Base-by-base conservation (phyloP, 352 stramenopile genomes). In the Pythium vanterpoolii region DNA sequence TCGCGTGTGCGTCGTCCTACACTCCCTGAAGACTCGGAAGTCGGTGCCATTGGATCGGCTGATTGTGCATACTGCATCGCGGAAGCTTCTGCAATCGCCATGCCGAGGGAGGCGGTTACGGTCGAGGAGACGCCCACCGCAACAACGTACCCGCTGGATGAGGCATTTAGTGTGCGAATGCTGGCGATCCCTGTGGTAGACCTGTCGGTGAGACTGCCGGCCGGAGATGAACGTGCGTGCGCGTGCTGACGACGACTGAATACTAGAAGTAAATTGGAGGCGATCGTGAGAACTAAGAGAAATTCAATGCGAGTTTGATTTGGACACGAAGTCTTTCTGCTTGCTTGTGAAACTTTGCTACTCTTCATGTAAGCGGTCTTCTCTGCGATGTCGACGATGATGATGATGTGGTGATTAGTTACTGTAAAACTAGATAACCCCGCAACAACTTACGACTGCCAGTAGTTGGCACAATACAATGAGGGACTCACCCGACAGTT, bases 151-250 rank as follows among this genome's bases (percentile, higher is more conserved):
- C 27, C 45, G 27, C 11, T 30, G 14, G 45, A 39, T 2, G 45
- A 6, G 26, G 45, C 14, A 18, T 27, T 18, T 8, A 4, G 16
- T 4, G 45, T 52, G 26, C 45, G 28, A 8, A 52, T 52, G 45
- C 5, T 52, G 16, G 45, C 27, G 45, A 39, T 52, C 27, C 45
- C 45, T n/a, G 45, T 52, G 3, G 45, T 52, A 18, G 45, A 39
- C 19, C 21, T 50, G 14, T 11, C 24, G 6, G 3, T 27, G 0
- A 18, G 6, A 31, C 10, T 6, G 7, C 6, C 42, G 14, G 42
- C 18, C 21, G 16, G 21, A 48, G 21, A 31, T 1, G 8, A n/a
- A 31, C 21, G 21, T 7, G 23, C 10, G 6, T n/a, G 24, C 9
- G 11, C 11, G 21, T 31, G 24, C 21, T 31, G 42, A 33, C 18